phyloP scores from a whole-genome alignment of 2,329 filamentous ascomycete genomes.

The Sclerotinia subarctica region DNA sequence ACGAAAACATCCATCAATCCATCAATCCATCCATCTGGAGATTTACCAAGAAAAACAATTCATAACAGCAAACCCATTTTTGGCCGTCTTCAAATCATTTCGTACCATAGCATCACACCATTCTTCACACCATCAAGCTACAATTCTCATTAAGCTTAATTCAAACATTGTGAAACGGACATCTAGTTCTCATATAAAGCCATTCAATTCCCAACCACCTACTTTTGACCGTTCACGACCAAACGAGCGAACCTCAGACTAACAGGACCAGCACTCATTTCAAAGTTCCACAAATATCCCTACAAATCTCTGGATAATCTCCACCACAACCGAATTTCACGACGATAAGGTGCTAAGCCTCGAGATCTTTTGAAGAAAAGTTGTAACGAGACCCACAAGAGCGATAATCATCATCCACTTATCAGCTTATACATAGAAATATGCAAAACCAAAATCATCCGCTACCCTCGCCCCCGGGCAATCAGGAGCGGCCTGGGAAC shows the following conservation, averaged over 20 bases:
- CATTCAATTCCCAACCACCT: slow-evolving; percentile 14
- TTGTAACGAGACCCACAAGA: slow-evolving; percentile 15
- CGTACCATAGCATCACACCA: not conserved
- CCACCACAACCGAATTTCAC: slow-evolving; percentile 16
- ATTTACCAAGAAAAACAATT: not conserved
- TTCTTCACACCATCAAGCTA: not conserved
- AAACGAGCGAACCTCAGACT: not conserved
- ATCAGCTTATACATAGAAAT: slow-evolving; percentile 13
- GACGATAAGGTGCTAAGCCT: slow-evolving; percentile 12
- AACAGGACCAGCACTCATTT: slow-evolving; percentile 12
- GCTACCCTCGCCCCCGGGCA: slow-evolving; percentile 38
- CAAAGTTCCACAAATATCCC: slow-evolving; percentile 23
- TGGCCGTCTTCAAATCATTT: not conserved
- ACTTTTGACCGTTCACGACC: slow-evolving; percentile 11
- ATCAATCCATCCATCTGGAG: not conserved
- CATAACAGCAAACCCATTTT: not conserved
- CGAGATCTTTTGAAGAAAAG: slow-evolving; percentile 15
- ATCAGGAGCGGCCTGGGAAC: slow-evolving; percentile 22
- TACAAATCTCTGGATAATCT: slow-evolving; percentile 17
- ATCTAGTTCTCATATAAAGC: slow-evolving; percentile 14
- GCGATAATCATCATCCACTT: slow-evolving; percentile 19
- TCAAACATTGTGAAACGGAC: slow-evolving; percentile 13
- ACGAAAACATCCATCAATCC: not conserved
- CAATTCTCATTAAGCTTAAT: slow-evolving; percentile 7
- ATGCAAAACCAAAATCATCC: slow-evolving; percentile 27